phyloP scores from a whole-genome alignment of 306 rosid species.

The Urtica urens region DNA sequence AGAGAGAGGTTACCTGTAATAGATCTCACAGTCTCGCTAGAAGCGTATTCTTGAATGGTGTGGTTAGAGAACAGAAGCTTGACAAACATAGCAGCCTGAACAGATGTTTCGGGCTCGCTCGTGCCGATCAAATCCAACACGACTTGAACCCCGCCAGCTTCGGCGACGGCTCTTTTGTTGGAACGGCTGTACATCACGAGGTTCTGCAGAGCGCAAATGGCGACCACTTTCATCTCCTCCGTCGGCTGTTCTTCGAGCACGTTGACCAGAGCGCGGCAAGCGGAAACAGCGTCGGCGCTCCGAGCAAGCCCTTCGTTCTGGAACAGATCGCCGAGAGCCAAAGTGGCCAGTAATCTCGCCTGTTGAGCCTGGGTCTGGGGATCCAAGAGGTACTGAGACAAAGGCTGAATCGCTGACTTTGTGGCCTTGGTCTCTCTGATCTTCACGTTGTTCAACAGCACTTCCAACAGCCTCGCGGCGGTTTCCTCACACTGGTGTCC shows the following conservation, averaged over 20 bases:
- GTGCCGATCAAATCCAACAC: conserved; percentile 93
- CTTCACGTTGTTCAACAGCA: conserved; percentile 82
- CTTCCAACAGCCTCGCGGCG: conserved; percentile 93
- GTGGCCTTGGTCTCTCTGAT: conserved; percentile 89
- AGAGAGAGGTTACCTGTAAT: conserved; percentile 67
- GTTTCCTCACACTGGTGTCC: conserved; percentile 91
- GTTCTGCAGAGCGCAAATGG: conserved; percentile 95
- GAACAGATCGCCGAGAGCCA: conserved; percentile 94
- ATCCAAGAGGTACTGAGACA: conserved; percentile 96
- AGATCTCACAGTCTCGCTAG: conserved; percentile 95
- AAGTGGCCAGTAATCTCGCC: conserved; percentile 87
- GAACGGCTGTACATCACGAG: conserved; percentile 96
- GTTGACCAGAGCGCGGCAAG: conserved; percentile 94
- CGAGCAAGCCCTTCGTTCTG: conserved; percentile 96
- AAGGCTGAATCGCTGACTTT: conserved; percentile 75
- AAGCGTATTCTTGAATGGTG: conserved; percentile 97
- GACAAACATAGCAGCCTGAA: conserved; percentile 95
- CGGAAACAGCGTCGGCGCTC: conserved; percentile 87
- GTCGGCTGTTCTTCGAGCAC: conserved; percentile 99
- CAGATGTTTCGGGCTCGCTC: conserved; percentile 81
- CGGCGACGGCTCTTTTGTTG: conserved; percentile 96
- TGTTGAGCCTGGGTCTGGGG: conserved; percentile 99
- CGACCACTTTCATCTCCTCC: conserved; percentile 98
- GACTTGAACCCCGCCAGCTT: conserved; percentile 99
- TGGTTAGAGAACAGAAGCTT: conserved; percentile 94